Evolutionary conservation across 306 rosid species (phyloP).

Genomic region (Vigna reflexopilosa): DNA sequence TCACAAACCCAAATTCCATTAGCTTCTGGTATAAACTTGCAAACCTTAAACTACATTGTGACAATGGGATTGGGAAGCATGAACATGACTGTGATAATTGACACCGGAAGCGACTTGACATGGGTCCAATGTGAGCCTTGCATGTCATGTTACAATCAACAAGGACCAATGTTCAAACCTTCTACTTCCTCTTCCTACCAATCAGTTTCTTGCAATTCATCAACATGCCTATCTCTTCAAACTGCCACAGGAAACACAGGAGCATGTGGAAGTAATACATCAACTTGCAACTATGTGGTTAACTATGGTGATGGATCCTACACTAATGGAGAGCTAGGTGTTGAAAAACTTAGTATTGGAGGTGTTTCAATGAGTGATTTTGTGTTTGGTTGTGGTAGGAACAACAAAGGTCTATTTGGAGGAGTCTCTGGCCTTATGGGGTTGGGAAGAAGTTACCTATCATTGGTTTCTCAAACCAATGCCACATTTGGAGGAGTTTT

Average conservation of each 20-base stretch:
- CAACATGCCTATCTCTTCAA: constrained; percentile 63
- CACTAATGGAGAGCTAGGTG: constrained; percentile 63
- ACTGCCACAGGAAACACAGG: constrained; percentile 58
- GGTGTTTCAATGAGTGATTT: constrained; percentile 50
- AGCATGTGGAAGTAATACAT: constrained; percentile 45
- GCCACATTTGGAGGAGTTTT: constrained; percentile 74
- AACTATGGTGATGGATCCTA: constrained; percentile 86
- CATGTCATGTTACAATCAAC: constrained; percentile 73
- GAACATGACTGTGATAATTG: constrained; percentile 77
- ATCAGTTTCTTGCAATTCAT: constrained; percentile 64
- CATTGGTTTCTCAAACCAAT: constrained; percentile 73
- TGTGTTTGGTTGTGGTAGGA: constrained; percentile 82
- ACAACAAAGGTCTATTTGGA: constrained; percentile 83
- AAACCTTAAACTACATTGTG: constrained; percentile 81
- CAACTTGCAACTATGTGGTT: constrained; percentile 61
- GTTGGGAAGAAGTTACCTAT: constrained; percentile 72
- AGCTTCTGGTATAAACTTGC: constrained; percentile 64
- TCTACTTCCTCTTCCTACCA: constrained; percentile 65
- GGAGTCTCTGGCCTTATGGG: constrained; percentile 87
- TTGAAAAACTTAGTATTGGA: constrained; percentile 64
- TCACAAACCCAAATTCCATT: constrained; percentile 74
- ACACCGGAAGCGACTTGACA: constrained; percentile 91
- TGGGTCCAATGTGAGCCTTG: constrained; percentile 94
- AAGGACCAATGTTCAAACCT: constrained; percentile 75
- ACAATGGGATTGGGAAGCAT: constrained; percentile 62